Percentiles rank a stretch among this genome's conserved stretches.
phyloP scores from a whole-genome alignment of 768 basidiomycete genomes.

The Mycena haematopus region DNA sequence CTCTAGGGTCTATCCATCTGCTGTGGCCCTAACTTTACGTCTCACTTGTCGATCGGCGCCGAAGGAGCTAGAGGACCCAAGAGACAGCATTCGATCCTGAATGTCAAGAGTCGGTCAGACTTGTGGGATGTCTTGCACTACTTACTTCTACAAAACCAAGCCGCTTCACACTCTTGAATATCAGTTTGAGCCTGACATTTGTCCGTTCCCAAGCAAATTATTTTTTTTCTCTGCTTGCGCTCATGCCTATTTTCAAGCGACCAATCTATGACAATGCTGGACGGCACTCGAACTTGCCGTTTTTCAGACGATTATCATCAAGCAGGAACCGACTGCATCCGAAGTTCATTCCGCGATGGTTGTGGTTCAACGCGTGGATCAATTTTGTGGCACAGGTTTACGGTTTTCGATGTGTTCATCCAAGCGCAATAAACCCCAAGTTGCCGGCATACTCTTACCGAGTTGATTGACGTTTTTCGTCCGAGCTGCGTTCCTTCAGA shows the following conservation, averaged over 20 bases:
- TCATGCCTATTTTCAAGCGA: background rate
- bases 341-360: slow-evolving; percentile 25
- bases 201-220: background rate
- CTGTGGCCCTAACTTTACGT: background rate
- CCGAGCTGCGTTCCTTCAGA: slow-evolving; percentile 30
- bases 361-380: background rate
- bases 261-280: slow-evolving; percentile 12
- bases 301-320: slow-evolving; percentile 45
- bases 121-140: slow-evolving; percentile 2
- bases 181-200: background rate
- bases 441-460: background rate
- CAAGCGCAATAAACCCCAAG: slow-evolving; percentile 52
- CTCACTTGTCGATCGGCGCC: background rate
- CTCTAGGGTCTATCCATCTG: too few relatives aligned
- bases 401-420: slow-evolving; percentile 68
- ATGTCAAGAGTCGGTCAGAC: background rate
- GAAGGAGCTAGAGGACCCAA: background rate
- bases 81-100: background rate
- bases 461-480: slow-evolving; percentile 32
- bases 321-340: slow-evolving; percentile 46
- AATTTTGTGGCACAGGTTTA: slow-evolving; percentile 34
- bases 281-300: slow-evolving; percentile 36
- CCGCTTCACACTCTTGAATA: background rate
- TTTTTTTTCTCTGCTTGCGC: background rate
- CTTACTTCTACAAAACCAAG: background rate